phyloP scores from a whole-genome alignment of 305 asterid genomes.

The Fraxinus baroniana region DNA sequence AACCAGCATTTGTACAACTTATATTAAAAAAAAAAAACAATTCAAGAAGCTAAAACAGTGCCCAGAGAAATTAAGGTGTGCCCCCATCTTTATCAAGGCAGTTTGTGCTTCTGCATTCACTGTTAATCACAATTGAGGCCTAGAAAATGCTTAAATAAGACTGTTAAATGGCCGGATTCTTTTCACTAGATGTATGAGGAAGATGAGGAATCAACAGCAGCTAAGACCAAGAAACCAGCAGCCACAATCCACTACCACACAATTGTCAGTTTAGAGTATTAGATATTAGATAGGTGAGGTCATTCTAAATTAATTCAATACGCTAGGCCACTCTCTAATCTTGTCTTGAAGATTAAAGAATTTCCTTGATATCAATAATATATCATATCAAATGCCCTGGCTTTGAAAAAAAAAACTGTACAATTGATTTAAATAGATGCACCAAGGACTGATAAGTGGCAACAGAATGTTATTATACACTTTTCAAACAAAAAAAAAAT shows the following conservation, averaged over 20 bases:
- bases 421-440: not conserved
- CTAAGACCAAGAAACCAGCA: not conserved
- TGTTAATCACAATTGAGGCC: not conserved
- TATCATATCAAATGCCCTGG: not conserved
- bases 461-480: not conserved
- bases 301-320: not conserved
- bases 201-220: not conserved
- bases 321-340: not conserved
- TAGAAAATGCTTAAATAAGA: not conserved
- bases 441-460: not conserved
- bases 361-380: not conserved
- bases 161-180: slow-evolving; percentile 9
- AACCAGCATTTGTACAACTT: not conserved
- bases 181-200: slow-evolving; percentile 12
- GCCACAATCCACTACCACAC: not conserved
- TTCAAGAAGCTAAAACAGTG: not conserved
- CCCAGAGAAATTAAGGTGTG: not conserved
- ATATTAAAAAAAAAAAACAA: not conserved
- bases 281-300: not conserved
- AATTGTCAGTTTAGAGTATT: not conserved
- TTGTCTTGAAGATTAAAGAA: not conserved
- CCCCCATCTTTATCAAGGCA: not conserved
- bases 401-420: not conserved
- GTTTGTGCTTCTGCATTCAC: not conserved
- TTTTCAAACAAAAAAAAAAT: not conserved